phyloP scores from a whole-genome alignment of 2,329 filamentous ascomycete species.

The Penicillium sumatraense region DNA sequence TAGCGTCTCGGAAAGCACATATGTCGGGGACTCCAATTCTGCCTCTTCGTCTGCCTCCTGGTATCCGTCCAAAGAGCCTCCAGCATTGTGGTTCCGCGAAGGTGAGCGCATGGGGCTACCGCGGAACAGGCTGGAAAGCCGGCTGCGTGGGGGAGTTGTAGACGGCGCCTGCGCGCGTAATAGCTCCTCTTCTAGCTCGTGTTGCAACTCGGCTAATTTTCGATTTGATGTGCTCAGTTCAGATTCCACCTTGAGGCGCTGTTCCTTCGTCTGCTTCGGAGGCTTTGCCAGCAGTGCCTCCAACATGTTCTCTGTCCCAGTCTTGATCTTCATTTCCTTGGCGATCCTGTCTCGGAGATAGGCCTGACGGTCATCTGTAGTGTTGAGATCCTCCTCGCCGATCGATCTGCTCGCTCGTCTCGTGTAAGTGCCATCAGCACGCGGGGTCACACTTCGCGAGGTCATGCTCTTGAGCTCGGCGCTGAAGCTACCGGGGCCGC shows the following conservation, averaged over 20 bases:
- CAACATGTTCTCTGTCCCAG: constrained; percentile 95
- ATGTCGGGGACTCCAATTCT: constrained; percentile 84
- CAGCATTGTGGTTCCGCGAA: constrained; percentile 35
- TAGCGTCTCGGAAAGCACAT: constrained; percentile 84
- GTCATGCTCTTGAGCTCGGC: constrained; percentile 77
- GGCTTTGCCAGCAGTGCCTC: constrained; percentile 95
- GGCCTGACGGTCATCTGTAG: constrained; percentile 74
- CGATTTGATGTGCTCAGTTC: constrained; percentile 88
- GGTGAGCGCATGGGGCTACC: constrained; percentile 60
- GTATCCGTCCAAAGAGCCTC: constrained; percentile 42
- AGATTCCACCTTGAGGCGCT: constrained; percentile 77
- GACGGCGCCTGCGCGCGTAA: constrained; percentile 61
- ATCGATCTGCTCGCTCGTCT: constrained; percentile 48
- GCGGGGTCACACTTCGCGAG: constrained; percentile 65
- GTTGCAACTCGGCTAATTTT: constrained; percentile 64
- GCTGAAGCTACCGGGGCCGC: constrained; percentile 83
- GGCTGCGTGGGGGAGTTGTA: constrained; percentile 53
- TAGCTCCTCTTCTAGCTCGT: constrained; percentile 64
- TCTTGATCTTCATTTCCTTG: constrained; percentile 97
- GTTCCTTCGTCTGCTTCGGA: constrained; percentile 90
- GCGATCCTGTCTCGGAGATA: constrained; percentile 82
- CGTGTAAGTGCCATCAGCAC: constrained; percentile 62
- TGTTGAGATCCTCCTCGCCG: constrained; percentile 65
- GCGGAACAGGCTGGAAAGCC: constrained; percentile 63
- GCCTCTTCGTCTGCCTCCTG: constrained; percentile 62